These are phyloP conservation scores for Pseudoturritis turrita DNA, from an alignment of 345 rosid species.

Conservation along the genomic window DNA sequence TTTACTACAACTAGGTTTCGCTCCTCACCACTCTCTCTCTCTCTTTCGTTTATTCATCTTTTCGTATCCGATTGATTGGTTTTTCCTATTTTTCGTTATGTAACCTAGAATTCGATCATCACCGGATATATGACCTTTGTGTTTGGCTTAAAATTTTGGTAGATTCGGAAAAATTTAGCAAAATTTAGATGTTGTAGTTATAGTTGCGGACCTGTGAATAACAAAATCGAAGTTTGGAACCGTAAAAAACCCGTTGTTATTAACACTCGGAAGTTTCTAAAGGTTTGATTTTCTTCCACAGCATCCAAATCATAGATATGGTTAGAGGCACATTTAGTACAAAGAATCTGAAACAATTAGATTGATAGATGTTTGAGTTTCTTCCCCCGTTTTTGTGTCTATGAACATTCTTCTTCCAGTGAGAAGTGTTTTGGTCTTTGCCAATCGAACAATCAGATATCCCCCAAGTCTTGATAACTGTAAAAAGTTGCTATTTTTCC, in stretches of 20 bases:
- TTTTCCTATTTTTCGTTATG: not conserved
- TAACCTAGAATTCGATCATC: not conserved
- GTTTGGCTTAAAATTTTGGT: not conserved
- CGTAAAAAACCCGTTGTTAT: not conserved
- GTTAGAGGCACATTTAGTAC: not conserved
- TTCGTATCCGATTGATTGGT: not conserved
- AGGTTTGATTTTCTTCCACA: not conserved
- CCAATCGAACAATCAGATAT: no score
- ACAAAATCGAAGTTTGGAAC: not conserved
- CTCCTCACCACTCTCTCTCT: not conserved
- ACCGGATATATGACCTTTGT: not conserved
- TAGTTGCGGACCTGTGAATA: not conserved
- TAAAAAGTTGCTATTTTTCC: not conserved
- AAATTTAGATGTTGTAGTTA: not conserved
- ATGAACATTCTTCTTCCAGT: not conserved
- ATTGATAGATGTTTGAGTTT: not conserved
- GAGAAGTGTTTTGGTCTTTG: not conserved
- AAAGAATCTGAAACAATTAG: not conserved
- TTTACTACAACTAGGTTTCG: slow-evolving; percentile 51
- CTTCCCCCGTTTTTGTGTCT: not conserved
- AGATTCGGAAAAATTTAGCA: not conserved
- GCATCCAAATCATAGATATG: not conserved
- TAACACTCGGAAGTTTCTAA: not conserved
- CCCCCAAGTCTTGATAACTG: no score
- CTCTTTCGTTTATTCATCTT: not conserved